Base-by-base conservation (phyloP, 768 basidiomycete species). In the Pleurotus platypus region DNA sequence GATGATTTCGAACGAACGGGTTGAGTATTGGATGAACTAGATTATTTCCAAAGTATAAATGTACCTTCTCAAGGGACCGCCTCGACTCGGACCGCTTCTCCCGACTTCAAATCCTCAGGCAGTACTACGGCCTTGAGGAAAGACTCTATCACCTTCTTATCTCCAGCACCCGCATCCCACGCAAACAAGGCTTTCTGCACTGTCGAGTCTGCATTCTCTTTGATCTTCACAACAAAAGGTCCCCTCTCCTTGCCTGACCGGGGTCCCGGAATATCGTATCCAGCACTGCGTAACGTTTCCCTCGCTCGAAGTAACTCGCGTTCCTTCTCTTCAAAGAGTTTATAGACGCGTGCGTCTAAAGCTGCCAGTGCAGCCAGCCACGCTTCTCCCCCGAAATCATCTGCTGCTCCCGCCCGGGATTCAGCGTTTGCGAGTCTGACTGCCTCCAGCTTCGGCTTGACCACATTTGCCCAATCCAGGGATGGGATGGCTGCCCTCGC, bases 311-410 rank as follows among this genome's bases (percentile, higher is more conserved):
- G 16, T 4, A 57, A 53, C 49, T 37, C 57, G 1, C 3, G 13
- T 35, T 60, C 59, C 38, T 51, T 57, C 26, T 55, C 57, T 16
- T 37, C 37, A 39, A 60, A 60, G 13, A 51, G 37, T 22, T 24
- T 15, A 9, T 47, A 16, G 45, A 57, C 43, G 30, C 38, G 49
- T 55, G 43, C 12, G 13, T 42, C 59, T 57, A 60, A 22, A 39
- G 42, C 27, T 54, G 30, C 49, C 16, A 39, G 18, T 22, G 43
- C 22, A 27, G 26, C 13, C 8, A 60, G 26, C 59, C 59, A 60
- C 35, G 24, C 30, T 24, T 53, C 48, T 7, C 59, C 57, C 11
- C 59, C 59, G 12, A 60, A 60, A 48, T 60, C 59, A 27, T 60
- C 59, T 20, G 57, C 30, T 15, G 46, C 27, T 46, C 22, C 27